Evolutionary conservation across 1,284 basidiomycete species (phyloP).

Genomic region (Cryptococcus sp.): DNA sequence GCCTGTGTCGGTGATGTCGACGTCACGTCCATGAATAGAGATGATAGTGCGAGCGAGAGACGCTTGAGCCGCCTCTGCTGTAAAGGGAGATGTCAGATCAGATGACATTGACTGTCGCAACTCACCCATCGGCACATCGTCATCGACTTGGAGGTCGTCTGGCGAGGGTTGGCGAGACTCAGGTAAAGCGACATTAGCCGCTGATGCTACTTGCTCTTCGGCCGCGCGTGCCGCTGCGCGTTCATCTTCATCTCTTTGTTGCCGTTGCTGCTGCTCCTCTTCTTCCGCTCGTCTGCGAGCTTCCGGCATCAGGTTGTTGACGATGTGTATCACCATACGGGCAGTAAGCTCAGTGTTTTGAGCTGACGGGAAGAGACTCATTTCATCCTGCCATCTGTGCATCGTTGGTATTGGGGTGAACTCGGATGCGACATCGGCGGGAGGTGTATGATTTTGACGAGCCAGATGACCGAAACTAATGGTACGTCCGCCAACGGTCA

Average conservation of each 20-base stretch:
- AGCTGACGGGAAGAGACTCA: slow-evolving; percentile 73
- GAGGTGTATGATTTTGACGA: slow-evolving; percentile 4
- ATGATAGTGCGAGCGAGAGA: slow-evolving; percentile 70
- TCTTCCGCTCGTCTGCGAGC: slow-evolving; percentile 59
- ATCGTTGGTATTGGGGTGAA: slow-evolving; percentile 71
- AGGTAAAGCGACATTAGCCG: slow-evolving; percentile 27
- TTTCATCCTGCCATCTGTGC: slow-evolving; percentile 90
- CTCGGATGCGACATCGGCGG: slow-evolving; percentile 36
- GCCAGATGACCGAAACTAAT: slow-evolving; percentile 52
- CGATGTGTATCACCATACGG: slow-evolving; percentile 72
- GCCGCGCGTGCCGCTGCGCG: slow-evolving; percentile 24
- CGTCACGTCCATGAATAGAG: slow-evolving; percentile 84
- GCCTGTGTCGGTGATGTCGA: slow-evolving; percentile 98
- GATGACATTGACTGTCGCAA: not conserved
- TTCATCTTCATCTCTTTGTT: slow-evolving; percentile 40
- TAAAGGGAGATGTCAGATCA: too few species aligned
- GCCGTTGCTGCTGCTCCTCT: slow-evolving; percentile 44
- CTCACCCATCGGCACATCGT: slow-evolving; percentile 73
- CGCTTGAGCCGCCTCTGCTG: slow-evolving; percentile 37
- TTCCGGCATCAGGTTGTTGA: slow-evolving; percentile 76
- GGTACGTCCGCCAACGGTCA: slow-evolving; percentile 43
- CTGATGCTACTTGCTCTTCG: slow-evolving; percentile 22
- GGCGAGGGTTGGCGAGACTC: slow-evolving; percentile 55
- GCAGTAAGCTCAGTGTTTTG: slow-evolving; percentile 66
- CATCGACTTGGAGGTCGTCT: slow-evolving; percentile 57